These are phyloP conservation scores for Rhodotorula mucilaginosa DNA, from an alignment of 1,284 basidiomycete species.

Conservation along the genomic window DNA sequence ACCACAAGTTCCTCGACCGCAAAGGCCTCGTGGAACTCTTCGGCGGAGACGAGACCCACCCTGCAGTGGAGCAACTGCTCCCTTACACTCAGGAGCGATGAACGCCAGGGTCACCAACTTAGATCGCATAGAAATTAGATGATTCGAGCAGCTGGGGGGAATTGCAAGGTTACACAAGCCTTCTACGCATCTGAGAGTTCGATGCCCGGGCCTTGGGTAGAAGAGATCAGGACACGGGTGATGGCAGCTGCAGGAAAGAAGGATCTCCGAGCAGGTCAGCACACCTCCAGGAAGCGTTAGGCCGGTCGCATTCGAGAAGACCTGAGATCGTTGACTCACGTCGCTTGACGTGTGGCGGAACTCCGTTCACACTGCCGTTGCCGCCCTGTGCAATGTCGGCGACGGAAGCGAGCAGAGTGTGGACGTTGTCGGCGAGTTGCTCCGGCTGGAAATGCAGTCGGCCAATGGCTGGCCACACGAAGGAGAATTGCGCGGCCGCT, in stretches of 20 bases:
- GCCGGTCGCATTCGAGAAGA: background rate
- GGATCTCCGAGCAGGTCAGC: background rate
- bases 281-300: background rate
- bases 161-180: no score
- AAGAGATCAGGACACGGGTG: conserved; percentile 36
- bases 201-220: conserved; percentile 40
- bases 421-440: conserved; percentile 38
- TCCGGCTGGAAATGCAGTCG: conserved; percentile 35
- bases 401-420: conserved; percentile 39
- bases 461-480: conserved; percentile 6
- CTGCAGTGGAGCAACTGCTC: conserved; percentile 5
- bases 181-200: conserved; percentile 32
- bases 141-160: background rate
- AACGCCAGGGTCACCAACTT: background rate
- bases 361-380: conserved; percentile 25
- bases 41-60: conserved; percentile 30
- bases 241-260: conserved; percentile 29
- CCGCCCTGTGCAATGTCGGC: conserved; percentile 40
- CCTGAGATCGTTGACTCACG: conserved; percentile 16
- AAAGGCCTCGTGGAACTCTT: conserved; percentile 49
- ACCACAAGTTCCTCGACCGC: conserved; percentile 54
- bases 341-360: conserved; percentile 30
- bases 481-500: background rate
- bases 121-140: background rate
- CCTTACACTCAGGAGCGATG: conserved; percentile 9